Base-by-base conservation (phyloP, 345 rosid species). In the Litchi chinensis region DNA sequence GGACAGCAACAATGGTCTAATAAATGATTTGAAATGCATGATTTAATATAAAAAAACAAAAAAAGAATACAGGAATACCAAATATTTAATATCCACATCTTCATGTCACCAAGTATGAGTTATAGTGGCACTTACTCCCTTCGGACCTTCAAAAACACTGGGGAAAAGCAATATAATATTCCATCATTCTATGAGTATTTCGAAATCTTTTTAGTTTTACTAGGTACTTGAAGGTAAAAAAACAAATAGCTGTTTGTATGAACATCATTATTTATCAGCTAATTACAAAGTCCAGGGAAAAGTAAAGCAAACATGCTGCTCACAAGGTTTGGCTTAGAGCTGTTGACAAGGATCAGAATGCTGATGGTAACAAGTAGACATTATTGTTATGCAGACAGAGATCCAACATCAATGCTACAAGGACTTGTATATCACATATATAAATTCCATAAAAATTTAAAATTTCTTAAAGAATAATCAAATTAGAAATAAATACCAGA, bases 401-500 rank as follows among this genome's bases (percentile, higher is more conserved):
- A 18, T 63, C 16, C 67, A 0, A 63, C 10, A 26, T 63, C 37
- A 5, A 63, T 63, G 16, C 13, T 18, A 63, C 5, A 63, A 28
- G 67, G 13, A 63, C 40, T 28, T 21, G 7, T 11, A 28, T 19
- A 56, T 8, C 56, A 21, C 12, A 13, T 1, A 68, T 19, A 69
- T 21, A 8, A 28, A 39, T 21, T 26, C 43, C 24, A 22, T 3
- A 15, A 75, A 32, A 5, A 10, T 4, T n/a, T 5, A 62, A 46
- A n/a, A 76, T 19, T 44, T 37, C 26, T 21, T n/a, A 54, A 56
- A 65, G 16, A 16, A 62, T 32, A 74, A 68, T 41, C 37, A 64
- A 41, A 76, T 77, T 28, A 24, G 73, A 80, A 39, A 56, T 68
- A 81, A 74, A 19, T 86, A 96, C 99, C 99, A 96, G 85, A 96